Conservation (phyloP, 306 rosid genomes). For the Mimosa bimucronata region DNA sequence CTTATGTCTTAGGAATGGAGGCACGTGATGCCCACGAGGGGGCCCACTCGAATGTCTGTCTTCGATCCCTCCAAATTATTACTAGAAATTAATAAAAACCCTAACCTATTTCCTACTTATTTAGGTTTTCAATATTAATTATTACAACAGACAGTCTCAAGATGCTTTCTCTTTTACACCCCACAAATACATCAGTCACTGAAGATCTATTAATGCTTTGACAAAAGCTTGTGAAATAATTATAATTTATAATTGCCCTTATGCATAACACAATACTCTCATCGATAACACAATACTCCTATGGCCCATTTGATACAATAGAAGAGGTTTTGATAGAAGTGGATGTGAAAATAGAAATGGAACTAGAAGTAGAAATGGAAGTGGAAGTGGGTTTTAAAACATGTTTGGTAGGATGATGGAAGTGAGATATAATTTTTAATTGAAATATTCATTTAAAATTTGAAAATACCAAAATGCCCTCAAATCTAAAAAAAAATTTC, state of each 20-base stretch:
- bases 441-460: too few relatives aligned
- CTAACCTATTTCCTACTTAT: neutral
- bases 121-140: neutral
- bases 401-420: too few relatives aligned
- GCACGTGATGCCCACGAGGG: constrained; percentile 73
- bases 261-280: neutral
- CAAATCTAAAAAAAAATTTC: too few relatives aligned
- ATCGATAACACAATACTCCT: too few relatives aligned
- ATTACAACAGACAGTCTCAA: neutral
- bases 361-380: too few relatives aligned
- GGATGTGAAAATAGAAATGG: too few relatives aligned
- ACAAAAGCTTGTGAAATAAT: constrained; percentile 11
- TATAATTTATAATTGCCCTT: neutral
- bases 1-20: constrained; percentile 42
- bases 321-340: too few relatives aligned
- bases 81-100: constrained; percentile 4
- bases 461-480: too few relatives aligned
- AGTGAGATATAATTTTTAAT: too few relatives aligned
- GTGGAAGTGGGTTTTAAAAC: too few relatives aligned
- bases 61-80: constrained; percentile 53
- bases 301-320: too few relatives aligned
- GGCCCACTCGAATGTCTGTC: constrained; percentile 78
- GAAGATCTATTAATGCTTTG: constrained; percentile 40
- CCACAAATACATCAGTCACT: neutral
- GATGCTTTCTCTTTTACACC: neutral